Conservation (phyloP, 2,329 filamentous ascomycete genomes). For the Chaetomium globosum region DNA sequence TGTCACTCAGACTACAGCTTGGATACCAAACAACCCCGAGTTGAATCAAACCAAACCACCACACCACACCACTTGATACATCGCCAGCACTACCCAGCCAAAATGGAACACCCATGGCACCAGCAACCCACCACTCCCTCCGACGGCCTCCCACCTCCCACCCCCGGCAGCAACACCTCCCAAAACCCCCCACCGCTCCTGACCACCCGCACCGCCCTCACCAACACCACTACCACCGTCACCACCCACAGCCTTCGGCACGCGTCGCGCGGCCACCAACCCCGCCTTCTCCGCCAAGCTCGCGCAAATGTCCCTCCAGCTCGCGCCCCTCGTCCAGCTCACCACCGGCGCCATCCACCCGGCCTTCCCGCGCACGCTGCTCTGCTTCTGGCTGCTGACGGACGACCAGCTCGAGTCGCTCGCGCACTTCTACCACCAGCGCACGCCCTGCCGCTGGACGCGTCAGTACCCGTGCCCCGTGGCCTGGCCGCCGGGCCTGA, state of each 20-base stretch:
- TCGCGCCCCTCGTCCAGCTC: constrained; percentile 68
- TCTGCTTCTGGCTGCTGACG: constrained; percentile 74
- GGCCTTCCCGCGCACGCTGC: constrained; percentile 65
- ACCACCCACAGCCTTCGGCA: constrained; percentile 38
- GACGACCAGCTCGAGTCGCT: constrained; percentile 70
- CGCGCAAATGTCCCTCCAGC: constrained; percentile 63
- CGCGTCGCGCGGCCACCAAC: constrained; percentile 48
- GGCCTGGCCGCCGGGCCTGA: constrained; percentile 58
- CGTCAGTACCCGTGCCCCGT: constrained; percentile 69
- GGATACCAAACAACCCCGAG: not conserved
- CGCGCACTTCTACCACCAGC: constrained; percentile 74
- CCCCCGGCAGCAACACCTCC: not conserved
- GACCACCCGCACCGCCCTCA: constrained; percentile 6
- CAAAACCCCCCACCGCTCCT: not conserved
- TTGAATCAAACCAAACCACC: not conserved
- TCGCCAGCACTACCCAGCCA: not conserved
- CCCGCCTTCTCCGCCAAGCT: constrained; percentile 64
- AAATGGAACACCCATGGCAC: constrained; percentile 24
- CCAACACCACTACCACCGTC: constrained; percentile 10
- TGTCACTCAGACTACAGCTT: not conserved
- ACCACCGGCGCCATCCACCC: constrained; percentile 65
- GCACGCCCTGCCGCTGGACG: constrained; percentile 57
- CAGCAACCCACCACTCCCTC: constrained; percentile 23
- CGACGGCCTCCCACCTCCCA: constrained; percentile 8
- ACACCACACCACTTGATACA: not conserved